phyloP scores from a whole-genome alignment of 495 filamentous ascomycete genomes.

The Hapsidospora chrysogenum region DNA sequence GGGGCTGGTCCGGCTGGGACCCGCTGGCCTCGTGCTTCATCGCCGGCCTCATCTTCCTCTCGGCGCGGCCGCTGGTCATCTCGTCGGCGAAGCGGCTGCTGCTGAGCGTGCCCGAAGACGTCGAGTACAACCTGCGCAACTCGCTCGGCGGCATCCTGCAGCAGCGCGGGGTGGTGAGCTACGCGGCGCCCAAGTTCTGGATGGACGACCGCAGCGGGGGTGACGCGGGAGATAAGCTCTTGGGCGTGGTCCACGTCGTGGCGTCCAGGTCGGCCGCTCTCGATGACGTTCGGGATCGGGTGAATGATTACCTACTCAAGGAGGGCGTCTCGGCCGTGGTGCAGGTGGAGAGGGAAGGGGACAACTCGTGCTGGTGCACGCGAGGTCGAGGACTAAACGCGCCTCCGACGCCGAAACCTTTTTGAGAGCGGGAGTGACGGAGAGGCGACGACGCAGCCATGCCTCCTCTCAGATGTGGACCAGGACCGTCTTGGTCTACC shows the following conservation, averaged over 20 bases:
- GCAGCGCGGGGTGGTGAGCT: conserved; percentile 69
- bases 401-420: conserved; percentile 1
- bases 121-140: conserved; percentile 78
- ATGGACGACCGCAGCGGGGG: conserved; percentile 49
- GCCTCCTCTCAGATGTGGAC: too few relatives aligned
- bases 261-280: conserved; percentile 51
- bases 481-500: too few relatives aligned
- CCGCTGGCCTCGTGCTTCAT: conserved; percentile 89
- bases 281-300: conserved; percentile 60
- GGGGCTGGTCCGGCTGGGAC: conserved; percentile 88
- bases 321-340: conserved; percentile 56
- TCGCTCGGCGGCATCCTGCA: conserved; percentile 69
- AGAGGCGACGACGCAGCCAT: too few relatives aligned
- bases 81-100: conserved; percentile 68
- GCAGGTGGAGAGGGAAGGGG: conserved; percentile 60
- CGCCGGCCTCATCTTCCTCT: conserved; percentile 77
- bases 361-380: conserved; percentile 67
- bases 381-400: background rate
- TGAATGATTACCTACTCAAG: conserved; percentile 38
- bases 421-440: too few relatives aligned
- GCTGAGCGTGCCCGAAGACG: conserved; percentile 66
- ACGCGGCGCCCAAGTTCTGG: conserved; percentile 88
- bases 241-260: conserved; percentile 73
- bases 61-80: conserved; percentile 73
- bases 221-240: conserved; percentile 32